phyloP scores from a whole-genome alignment of 2,329 filamentous ascomycete genomes.

The Cladosporium sp. region DNA sequence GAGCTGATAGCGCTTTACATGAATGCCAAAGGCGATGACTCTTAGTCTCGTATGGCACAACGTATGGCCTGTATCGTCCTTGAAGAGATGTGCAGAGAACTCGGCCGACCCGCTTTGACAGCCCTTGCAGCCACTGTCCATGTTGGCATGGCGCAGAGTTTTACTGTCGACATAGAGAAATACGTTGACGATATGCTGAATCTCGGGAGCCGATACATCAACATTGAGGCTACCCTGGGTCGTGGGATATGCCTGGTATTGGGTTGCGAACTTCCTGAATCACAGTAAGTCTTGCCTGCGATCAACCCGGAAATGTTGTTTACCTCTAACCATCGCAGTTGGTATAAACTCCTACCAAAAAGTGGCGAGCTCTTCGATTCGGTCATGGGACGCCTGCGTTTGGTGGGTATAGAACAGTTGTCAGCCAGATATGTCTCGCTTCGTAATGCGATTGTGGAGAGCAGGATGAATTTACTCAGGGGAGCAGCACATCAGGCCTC shows the following conservation, averaged over 20 bases:
- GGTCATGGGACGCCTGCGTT: too few relatives aligned
- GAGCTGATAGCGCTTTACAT: not conserved
- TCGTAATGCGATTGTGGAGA: too few relatives aligned
- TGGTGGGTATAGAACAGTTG: too few relatives aligned
- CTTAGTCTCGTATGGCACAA: conserved; percentile 5
- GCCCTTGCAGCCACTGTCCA: not conserved
- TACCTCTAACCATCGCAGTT: not conserved
- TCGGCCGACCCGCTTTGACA: not conserved
- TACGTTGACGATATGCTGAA: not conserved
- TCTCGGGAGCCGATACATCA: not conserved
- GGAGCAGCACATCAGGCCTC: too few relatives aligned
- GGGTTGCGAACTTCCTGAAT: not conserved
- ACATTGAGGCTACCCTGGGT: not conserved
- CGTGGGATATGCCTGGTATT: not conserved
- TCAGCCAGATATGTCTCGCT: too few relatives aligned
- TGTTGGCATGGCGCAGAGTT: too few relatives aligned
- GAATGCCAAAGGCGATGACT: not conserved
- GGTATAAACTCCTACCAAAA: not conserved
- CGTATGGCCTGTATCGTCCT: conserved; percentile 2
- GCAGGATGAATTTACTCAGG: too few relatives aligned
- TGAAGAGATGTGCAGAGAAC: not conserved
- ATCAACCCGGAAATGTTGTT: not conserved
- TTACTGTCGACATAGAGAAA: not conserved
- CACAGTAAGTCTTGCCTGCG: not conserved
- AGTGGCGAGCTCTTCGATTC: not conserved